Percentiles rank a stretch among this genome's conserved stretches.
Evolutionary conservation across 352 stramenopile species (phyloP).

Genomic region (Globisporangium spinosum): DNA sequence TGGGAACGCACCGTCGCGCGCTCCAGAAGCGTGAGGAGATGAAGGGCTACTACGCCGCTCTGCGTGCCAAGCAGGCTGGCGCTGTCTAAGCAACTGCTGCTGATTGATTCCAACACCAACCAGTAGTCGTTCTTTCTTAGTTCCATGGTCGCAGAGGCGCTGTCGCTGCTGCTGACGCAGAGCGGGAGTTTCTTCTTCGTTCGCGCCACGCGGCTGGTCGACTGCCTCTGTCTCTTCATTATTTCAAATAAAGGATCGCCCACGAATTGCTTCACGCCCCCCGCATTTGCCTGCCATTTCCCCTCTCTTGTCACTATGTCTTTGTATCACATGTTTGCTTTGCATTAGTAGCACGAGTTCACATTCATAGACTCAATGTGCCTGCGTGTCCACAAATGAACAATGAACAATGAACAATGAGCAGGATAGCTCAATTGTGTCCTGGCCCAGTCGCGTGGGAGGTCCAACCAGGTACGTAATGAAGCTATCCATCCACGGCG

Average conservation of each 20-base stretch:
- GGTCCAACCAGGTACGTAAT: neutral
- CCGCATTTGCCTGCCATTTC: conserved; percentile 1
- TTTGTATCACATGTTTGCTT: neutral
- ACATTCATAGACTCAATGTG: neutral
- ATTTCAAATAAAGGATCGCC: conserved; percentile 75
- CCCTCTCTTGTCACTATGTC: neutral
- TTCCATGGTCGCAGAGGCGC: conserved; percentile 35
- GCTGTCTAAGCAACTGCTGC: conserved; percentile 38
- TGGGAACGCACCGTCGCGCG: conserved; percentile 97
- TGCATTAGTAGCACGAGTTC: neutral
- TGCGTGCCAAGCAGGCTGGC: conserved; percentile 93
- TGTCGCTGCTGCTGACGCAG: conserved; percentile 15
- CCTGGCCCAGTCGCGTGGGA: neutral
- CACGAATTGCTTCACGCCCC: conserved; percentile 20
- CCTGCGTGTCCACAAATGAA: neutral
- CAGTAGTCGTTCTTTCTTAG: conserved; percentile 30
- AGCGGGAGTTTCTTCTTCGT: too few species aligned
- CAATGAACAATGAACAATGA: neutral
- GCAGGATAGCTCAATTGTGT: neutral
- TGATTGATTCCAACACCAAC: conserved; percentile 10
- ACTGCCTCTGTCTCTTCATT: conserved; percentile 58
- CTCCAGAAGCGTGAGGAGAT: conserved; percentile 99
- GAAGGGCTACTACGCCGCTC: conserved; percentile 96
- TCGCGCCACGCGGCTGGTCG: neutral
- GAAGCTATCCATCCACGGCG: neutral